Conservation (phyloP, 75 land plant species). For the Cupressus sempervirens region DNA sequence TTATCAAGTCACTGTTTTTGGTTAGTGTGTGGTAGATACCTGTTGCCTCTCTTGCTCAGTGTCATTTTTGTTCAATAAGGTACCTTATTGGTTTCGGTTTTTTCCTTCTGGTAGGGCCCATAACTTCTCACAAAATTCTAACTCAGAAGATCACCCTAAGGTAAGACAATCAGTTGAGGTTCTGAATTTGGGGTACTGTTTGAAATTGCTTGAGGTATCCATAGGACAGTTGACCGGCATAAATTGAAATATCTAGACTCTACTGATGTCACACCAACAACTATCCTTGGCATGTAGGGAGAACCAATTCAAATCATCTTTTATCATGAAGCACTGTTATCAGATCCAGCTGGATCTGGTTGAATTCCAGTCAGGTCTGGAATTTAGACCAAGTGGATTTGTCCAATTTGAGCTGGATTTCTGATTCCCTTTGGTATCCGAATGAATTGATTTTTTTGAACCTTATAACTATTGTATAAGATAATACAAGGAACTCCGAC, state of each 20-base stretch:
- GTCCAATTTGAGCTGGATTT: too few species aligned
- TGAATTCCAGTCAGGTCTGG: too few species aligned
- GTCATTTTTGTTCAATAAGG: too few species aligned
- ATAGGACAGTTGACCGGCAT: not conserved
- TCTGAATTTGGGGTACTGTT: not conserved
- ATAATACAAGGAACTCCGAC: too few species aligned
- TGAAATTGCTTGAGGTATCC: not conserved
- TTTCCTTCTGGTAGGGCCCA: not conserved
- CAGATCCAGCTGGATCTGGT: not conserved
- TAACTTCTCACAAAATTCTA: not conserved
- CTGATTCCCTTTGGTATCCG: too few species aligned
- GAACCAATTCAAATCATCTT: not conserved
- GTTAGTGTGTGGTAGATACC: not conserved
- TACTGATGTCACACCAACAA: not conserved
- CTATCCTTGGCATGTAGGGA: not conserved
- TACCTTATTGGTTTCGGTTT: not conserved
- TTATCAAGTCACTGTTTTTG: too few species aligned
- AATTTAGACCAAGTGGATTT: too few species aligned
- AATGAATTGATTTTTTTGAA: too few species aligned
- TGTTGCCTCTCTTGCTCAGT: not conserved
- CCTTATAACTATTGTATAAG: too few species aligned
- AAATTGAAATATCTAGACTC: not conserved
- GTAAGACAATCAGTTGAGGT: not conserved
- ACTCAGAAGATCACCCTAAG: not conserved
- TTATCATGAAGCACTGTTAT: not conserved